phyloP scores from a whole-genome alignment of 768 basidiomycete genomes.

The Kwoniella mangroviensis region DNA sequence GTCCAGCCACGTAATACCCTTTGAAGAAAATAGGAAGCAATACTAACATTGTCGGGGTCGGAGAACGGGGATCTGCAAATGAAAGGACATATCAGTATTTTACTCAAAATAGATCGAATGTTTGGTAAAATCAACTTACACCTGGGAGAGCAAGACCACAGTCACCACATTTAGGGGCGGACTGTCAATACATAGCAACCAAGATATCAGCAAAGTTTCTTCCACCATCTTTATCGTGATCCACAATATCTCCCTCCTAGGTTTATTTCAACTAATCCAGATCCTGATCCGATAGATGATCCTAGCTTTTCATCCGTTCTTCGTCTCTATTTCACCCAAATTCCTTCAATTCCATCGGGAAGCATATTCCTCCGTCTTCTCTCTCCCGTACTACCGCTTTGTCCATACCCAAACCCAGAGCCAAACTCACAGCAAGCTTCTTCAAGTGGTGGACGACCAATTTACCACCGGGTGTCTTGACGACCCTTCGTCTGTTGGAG shows the following conservation, averaged over 20 bases:
- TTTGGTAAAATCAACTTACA: constrained; percentile 64
- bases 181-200: constrained; percentile 27
- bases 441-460: constrained; percentile 97
- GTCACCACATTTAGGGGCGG: constrained; percentile 96
- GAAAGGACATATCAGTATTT: constrained; percentile 22
- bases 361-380: background rate
- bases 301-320: background rate
- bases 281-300: background rate
- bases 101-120: background rate
- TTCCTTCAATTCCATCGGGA: background rate
- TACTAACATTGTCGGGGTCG: constrained; percentile 79
- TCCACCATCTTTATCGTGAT: background rate
- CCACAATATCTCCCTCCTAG: background rate
- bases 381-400: background rate
- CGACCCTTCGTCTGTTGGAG: constrained; percentile 89
- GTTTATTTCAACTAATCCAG: too few relatives aligned
- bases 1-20: too few relatives aligned
- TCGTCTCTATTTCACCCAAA: background rate
- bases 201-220: constrained; percentile 4
- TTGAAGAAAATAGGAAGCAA: too few relatives aligned
- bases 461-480: constrained; percentile 98
- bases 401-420: constrained; percentile 2
- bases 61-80: constrained; percentile 82
- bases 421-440: constrained; percentile 71
- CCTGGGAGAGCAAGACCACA: constrained; percentile 92